A percentile compares a stretch with the other conserved stretches of the same genome.
phyloP scores from a whole-genome alignment of 441 rosid species.

The Lepidium campestre region DNA sequence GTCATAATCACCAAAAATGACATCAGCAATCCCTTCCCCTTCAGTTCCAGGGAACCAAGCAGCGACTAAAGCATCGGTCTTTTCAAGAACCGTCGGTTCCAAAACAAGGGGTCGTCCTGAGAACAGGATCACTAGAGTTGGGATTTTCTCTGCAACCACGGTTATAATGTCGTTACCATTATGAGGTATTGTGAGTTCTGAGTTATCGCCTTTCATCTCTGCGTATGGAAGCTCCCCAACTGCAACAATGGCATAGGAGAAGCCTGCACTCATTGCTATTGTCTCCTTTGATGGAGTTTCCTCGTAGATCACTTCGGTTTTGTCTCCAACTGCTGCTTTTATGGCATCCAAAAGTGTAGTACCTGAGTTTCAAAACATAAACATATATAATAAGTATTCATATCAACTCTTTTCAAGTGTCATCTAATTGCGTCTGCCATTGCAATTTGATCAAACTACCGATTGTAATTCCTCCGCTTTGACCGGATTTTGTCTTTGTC shows the following conservation, averaged over 20 bases:
- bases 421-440: neutral
- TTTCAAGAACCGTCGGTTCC: conserved; percentile 43
- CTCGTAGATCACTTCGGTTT: conserved; percentile 64
- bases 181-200: conserved; percentile 20
- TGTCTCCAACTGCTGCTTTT: conserved; percentile 30
- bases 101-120: conserved; percentile 74
- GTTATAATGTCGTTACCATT: conserved; percentile 47
- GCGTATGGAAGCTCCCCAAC: conserved; percentile 82
- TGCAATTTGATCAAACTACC: conserved; percentile 38
- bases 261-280: conserved; percentile 32
- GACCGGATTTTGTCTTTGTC: conserved; percentile 61
- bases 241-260: conserved; percentile 64
- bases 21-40: conserved; percentile 67
- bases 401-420: neutral
- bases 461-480: conserved; percentile 60
- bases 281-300: conserved; percentile 44
- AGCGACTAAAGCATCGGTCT: conserved; percentile 60
- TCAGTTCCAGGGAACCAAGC: conserved; percentile 92
- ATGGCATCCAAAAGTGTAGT: conserved; percentile 41
- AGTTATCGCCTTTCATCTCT: conserved; percentile 48
- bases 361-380: conserved; percentile 30
- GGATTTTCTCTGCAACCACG: conserved; percentile 48
- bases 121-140: conserved; percentile 56
- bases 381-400: neutral
- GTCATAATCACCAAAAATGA: conserved; percentile 61